phyloP scores from a whole-genome alignment of 768 basidiomycete species.

The Arthromyces matolae region DNA sequence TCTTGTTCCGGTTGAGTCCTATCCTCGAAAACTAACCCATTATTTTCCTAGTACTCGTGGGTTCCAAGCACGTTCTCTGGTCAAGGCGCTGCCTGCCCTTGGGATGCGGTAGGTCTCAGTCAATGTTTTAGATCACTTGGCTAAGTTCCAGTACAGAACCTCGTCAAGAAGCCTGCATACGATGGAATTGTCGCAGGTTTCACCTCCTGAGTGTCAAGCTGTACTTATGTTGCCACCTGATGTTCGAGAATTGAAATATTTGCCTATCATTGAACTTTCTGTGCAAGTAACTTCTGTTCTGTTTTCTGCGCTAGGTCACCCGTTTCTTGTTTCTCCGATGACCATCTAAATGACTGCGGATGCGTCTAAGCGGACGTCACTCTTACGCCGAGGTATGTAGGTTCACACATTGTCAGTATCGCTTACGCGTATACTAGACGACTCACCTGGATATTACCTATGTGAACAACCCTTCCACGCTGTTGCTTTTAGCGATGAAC shows the following conservation, averaged over 20 bases:
- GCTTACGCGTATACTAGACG: no score
- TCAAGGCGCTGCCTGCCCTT: slow-evolving; percentile 34
- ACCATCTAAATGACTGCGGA: no score
- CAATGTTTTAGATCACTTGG: no score
- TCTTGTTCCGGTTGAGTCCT: not conserved
- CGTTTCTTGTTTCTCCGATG: not conserved
- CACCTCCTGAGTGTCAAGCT: not conserved
- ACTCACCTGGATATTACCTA: no score
- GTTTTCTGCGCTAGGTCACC: no score
- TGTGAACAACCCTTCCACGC: no score
- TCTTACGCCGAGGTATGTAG: no score
- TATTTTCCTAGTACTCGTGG: slow-evolving; percentile 32
- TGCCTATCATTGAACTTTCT: no score
- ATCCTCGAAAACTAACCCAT: not conserved
- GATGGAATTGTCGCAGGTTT: slow-evolving; percentile 40
- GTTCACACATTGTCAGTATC: no score
- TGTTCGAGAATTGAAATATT: not conserved
- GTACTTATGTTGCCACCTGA: not conserved
- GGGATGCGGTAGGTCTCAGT: slow-evolving; percentile 9
- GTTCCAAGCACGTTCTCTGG: slow-evolving; percentile 36
- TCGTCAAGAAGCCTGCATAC: slow-evolving; percentile 42
- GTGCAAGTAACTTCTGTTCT: no score
- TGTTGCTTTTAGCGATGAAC: no score
- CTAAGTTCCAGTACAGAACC: slow-evolving; percentile 26
- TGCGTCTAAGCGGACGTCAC: not conserved